Evolutionary conservation across 352 stramenopile species (phyloP).

Genomic region (Phytophthora boehmeriae): DNA sequence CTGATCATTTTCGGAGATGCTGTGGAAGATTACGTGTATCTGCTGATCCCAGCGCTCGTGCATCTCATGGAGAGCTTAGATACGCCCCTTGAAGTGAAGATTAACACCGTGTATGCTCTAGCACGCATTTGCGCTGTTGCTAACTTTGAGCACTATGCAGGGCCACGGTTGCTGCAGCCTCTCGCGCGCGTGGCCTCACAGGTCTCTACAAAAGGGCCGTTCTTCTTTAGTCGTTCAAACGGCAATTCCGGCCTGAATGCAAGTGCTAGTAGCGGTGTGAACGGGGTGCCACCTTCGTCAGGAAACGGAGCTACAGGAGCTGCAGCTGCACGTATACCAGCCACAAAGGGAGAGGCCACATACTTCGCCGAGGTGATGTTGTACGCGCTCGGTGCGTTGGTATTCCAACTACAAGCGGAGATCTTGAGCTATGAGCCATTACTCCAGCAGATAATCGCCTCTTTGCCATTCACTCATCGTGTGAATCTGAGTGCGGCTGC

Average conservation of each 20-base stretch:
- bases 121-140: slow-evolving; percentile 67
- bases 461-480: slow-evolving; percentile 51
- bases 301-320: slow-evolving; percentile 21
- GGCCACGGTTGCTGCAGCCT: slow-evolving; percentile 71
- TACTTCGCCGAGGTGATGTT: slow-evolving; percentile 78
- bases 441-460: slow-evolving; percentile 65
- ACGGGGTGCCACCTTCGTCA: slow-evolving; percentile 5
- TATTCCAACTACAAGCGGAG: slow-evolving; percentile 79
- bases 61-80: slow-evolving; percentile 93
- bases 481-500: slow-evolving; percentile 23
- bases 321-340: slow-evolving; percentile 45
- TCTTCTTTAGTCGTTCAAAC: slow-evolving; percentile 62
- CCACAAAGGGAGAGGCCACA: slow-evolving; percentile 68
- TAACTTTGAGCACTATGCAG: slow-evolving; percentile 82
- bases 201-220: slow-evolving; percentile 70
- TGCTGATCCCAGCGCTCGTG: slow-evolving; percentile 93
- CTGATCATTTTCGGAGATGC: slow-evolving; percentile 92
- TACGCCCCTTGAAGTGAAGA: slow-evolving; percentile 79
- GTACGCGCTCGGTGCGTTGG: slow-evolving; percentile 72
- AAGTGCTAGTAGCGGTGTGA: slow-evolving; percentile 7
- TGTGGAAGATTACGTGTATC: slow-evolving; percentile 94
- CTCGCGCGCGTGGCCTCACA: slow-evolving; percentile 77
- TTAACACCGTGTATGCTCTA: slow-evolving; percentile 73
- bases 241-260: slow-evolving; percentile 18
- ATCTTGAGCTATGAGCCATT: slow-evolving; percentile 79